phyloP scores from a whole-genome alignment of 1,284 basidiomycete species.

The Cutaneotrichosporon curvatum region DNA sequence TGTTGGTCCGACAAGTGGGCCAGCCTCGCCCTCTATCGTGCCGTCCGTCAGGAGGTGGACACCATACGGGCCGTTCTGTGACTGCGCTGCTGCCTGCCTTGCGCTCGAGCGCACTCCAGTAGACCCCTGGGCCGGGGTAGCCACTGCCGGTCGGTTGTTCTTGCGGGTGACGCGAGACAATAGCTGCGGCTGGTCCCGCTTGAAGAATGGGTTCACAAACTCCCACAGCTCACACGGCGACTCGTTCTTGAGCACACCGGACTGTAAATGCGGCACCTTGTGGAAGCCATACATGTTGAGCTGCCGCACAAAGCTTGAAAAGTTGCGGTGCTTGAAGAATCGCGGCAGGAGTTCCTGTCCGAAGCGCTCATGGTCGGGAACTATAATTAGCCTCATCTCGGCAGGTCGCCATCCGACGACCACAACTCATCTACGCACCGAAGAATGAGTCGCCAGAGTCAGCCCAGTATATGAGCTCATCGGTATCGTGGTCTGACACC shows the following conservation, averaged over 20 bases:
- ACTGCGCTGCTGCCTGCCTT: conserved; percentile 20
- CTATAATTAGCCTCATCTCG: no score
- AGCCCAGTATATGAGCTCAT: conserved; percentile 82
- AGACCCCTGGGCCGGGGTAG: conserved; percentile 14
- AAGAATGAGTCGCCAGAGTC: conserved; percentile 84
- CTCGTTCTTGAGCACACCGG: conserved; percentile 77
- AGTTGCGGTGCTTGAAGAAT: conserved; percentile 96
- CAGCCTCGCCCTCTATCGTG: conserved; percentile 35
- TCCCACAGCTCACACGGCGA: conserved; percentile 85
- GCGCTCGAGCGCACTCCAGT: conserved; percentile 28
- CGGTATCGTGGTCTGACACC: conserved; percentile 76
- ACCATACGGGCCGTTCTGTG: conserved; percentile 10
- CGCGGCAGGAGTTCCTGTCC: conserved; percentile 80
- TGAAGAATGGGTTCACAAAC: conserved; percentile 85
- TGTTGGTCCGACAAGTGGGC: conserved; percentile 20
- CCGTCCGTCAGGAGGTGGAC: conserved; percentile 41
- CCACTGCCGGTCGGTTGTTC: conserved; percentile 47
- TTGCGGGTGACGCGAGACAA: conserved; percentile 82
- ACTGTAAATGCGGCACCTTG: conserved; percentile 91
- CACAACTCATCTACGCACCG: conserved; percentile 51
- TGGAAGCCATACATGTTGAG: conserved; percentile 98
- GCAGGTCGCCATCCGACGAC: background rate
- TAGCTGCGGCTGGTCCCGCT: conserved; percentile 80
- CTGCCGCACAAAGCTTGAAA: conserved; percentile 88
- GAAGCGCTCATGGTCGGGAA: conserved; percentile 88